These are phyloP conservation scores for Alternaria incomplexa DNA, from an alignment of 2,329 filamentous ascomycete species.

Conservation along the genomic window DNA sequence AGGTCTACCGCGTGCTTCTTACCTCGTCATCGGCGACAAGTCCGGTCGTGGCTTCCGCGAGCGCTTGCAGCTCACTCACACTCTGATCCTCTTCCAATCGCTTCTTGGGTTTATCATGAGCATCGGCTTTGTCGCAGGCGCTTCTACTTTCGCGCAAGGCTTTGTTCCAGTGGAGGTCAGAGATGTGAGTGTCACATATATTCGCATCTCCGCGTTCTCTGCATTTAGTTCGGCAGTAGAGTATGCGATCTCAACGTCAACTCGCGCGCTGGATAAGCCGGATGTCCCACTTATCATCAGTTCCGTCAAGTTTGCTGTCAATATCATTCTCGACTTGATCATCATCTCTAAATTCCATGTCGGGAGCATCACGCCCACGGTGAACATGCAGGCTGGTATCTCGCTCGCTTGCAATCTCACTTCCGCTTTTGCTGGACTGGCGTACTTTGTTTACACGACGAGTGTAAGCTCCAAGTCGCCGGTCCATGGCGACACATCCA, in stretches of 20 bases:
- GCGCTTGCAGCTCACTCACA: slow-evolving; percentile 67
- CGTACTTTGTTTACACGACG: slow-evolving; percentile 62
- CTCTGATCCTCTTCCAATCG: slow-evolving; percentile 61
- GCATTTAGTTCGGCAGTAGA: slow-evolving; percentile 68
- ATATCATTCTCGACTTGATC: slow-evolving; percentile 71
- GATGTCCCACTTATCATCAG: slow-evolving; percentile 73
- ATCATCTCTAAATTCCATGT: slow-evolving; percentile 72
- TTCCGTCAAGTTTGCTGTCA: slow-evolving; percentile 66
- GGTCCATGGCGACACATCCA: slow-evolving; percentile 5
- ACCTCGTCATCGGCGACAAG: slow-evolving; percentile 71
- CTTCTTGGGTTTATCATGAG: slow-evolving; percentile 66
- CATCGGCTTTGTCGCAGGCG: slow-evolving; percentile 62
- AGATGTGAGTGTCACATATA: slow-evolving; percentile 64
- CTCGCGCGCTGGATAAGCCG: slow-evolving; percentile 70
- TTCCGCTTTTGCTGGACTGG: slow-evolving; percentile 55
- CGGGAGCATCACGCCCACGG: slow-evolving; percentile 58
- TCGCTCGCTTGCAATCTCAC: slow-evolving; percentile 61
- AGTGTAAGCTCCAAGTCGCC: slow-evolving; percentile 41
- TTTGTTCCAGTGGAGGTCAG: slow-evolving; percentile 70
- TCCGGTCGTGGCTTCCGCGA: slow-evolving; percentile 58
- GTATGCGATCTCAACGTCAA: slow-evolving; percentile 65
- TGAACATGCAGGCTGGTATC: slow-evolving; percentile 70
- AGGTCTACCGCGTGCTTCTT: slow-evolving; percentile 71
- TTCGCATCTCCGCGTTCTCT: slow-evolving; percentile 69
- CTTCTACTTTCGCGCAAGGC: slow-evolving; percentile 60